A percentile compares a stretch with the other conserved stretches of the same genome.
Evolutionary conservation across 2,329 filamentous ascomycete species (phyloP).

Genomic region (Thyridium curvatum): DNA sequence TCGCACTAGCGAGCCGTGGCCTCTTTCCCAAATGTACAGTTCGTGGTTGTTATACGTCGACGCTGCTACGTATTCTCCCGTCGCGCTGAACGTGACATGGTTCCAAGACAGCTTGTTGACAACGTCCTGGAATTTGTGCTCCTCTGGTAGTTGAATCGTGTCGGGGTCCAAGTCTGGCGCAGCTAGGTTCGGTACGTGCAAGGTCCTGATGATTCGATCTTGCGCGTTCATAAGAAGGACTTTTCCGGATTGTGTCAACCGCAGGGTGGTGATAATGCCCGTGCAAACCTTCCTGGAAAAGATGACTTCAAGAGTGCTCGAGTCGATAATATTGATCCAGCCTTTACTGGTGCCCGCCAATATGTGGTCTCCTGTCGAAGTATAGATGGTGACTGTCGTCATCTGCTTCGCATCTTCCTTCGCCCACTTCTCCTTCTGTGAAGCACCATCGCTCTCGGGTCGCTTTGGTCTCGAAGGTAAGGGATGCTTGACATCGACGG

Average conservation of each 20-base stretch:
- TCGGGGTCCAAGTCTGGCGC: conserved; percentile 68
- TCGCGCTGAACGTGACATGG: conserved; percentile 89
- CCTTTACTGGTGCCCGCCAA: conserved; percentile 92
- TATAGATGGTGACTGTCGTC: conserved; percentile 89
- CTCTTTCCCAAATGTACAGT: conserved; percentile 96
- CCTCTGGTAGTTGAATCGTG: conserved; percentile 81
- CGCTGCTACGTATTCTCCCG: conserved; percentile 91
- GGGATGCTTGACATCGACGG: conserved; percentile 65
- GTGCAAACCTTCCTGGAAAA: conserved; percentile 85
- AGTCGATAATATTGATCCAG: conserved; percentile 91
- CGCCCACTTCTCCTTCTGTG: conserved; percentile 72
- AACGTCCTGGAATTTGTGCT: conserved; percentile 98
- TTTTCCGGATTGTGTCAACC: conserved; percentile 76
- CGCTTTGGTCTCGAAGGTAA: conserved; percentile 80
- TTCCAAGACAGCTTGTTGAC: conserved; percentile 96
- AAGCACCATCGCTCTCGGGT: conserved; percentile 63
- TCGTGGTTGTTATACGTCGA: conserved; percentile 98
- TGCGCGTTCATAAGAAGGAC: conserved; percentile 89
- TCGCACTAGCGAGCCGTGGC: conserved; percentile 87
- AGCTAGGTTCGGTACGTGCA: conserved; percentile 76
- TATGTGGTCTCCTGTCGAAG: conserved; percentile 77
- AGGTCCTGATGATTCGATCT: conserved; percentile 90
- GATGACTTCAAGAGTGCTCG: conserved; percentile 71
- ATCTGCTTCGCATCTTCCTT: conserved; percentile 92
- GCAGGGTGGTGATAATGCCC: conserved; percentile 81